These are phyloP conservation scores for Xylariaceae sp. DNA, from an alignment of 2,329 filamentous ascomycete species.

Conservation along the genomic window DNA sequence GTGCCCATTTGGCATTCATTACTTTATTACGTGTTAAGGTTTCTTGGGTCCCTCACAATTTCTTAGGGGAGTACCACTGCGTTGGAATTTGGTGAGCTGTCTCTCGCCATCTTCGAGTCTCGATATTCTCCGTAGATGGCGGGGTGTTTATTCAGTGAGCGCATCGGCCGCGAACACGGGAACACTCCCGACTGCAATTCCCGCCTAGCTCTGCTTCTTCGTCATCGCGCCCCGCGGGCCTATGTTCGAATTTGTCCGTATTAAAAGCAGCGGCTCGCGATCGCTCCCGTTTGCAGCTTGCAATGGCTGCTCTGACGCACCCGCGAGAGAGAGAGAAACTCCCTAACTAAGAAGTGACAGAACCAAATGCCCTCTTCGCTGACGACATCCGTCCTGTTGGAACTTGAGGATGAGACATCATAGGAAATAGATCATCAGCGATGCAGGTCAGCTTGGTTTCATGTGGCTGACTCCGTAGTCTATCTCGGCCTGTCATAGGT, in stretches of 20 bases:
- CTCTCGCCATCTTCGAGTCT: conserved; percentile 29
- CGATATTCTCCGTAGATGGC: conserved; percentile 35
- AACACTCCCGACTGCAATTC: conserved; percentile 8
- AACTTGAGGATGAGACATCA: neutral
- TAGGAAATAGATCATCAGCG: neutral
- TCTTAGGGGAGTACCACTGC: conserved; percentile 34
- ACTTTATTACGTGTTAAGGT: no score
- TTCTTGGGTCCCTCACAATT: conserved; percentile 22
- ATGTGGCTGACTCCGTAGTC: neutral
- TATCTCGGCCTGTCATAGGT: neutral
- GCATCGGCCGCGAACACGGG: conserved; percentile 31
- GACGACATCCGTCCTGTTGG: no score
- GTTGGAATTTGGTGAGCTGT: conserved; percentile 31
- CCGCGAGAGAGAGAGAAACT: conserved; percentile 29
- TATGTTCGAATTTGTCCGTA: conserved; percentile 21
- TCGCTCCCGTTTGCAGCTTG: conserved; percentile 55
- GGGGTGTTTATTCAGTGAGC: conserved; percentile 39
- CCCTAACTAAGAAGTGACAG: neutral
- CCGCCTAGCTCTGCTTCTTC: conserved; percentile 18
- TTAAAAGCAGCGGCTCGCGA: conserved; percentile 47
- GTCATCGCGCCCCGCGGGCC: conserved; percentile 14
- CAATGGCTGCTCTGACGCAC: conserved; percentile 44
- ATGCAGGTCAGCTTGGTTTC: neutral
- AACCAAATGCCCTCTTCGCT: neutral
- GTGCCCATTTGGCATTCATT: no score